Evolutionary conservation across 805 yeast genomes (phyloP).

Genomic region (Wickerhamomyces xylosicus): DNA sequence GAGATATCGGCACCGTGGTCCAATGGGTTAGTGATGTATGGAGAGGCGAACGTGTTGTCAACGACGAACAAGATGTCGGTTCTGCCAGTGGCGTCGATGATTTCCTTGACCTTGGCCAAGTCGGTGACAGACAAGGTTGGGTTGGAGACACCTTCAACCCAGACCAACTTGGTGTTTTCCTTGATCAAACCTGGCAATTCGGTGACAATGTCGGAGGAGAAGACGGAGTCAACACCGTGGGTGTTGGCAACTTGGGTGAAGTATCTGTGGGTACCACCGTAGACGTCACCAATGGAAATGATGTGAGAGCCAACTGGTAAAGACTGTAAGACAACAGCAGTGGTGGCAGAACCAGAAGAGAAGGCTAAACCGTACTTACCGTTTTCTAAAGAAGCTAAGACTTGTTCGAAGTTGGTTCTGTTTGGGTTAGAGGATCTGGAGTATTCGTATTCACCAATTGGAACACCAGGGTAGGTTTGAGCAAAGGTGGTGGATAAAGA

Average conservation of each 20-base stretch:
- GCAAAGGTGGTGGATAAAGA: constrained; percentile 81
- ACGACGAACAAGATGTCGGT: constrained; percentile 56
- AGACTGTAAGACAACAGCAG: constrained; percentile 67
- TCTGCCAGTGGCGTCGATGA: constrained; percentile 40
- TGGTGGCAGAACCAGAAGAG: constrained; percentile 79
- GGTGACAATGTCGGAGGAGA: constrained; percentile 51
- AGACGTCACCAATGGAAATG: constrained; percentile 74
- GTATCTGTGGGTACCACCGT: constrained; percentile 88
- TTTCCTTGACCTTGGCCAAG: constrained; percentile 47
- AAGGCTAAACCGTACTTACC: constrained; percentile 71
- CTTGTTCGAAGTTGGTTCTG: constrained; percentile 71
- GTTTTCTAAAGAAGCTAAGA: constrained; percentile 69
- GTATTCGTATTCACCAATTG: constrained; percentile 73
- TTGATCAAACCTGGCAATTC: constrained; percentile 49
- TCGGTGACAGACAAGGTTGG: constrained; percentile 79
- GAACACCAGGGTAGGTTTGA: constrained; percentile 66
- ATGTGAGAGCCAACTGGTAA: constrained; percentile 66
- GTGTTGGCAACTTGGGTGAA: constrained; percentile 77
- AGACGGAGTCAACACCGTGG: constrained; percentile 63
- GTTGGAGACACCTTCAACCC: constrained; percentile 87
- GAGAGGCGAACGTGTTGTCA: constrained; percentile 84
- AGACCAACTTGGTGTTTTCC: constrained; percentile 61
- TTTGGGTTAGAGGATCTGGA: constrained; percentile 83
- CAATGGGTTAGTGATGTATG: constrained; percentile 80
- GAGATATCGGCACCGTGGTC: constrained; percentile 79